Evolutionary conservation across 495 filamentous ascomycete genomes (phyloP), one percentile per base, ranked within the genome.

Genomic region (Annulohypoxylon stygium): DNA sequence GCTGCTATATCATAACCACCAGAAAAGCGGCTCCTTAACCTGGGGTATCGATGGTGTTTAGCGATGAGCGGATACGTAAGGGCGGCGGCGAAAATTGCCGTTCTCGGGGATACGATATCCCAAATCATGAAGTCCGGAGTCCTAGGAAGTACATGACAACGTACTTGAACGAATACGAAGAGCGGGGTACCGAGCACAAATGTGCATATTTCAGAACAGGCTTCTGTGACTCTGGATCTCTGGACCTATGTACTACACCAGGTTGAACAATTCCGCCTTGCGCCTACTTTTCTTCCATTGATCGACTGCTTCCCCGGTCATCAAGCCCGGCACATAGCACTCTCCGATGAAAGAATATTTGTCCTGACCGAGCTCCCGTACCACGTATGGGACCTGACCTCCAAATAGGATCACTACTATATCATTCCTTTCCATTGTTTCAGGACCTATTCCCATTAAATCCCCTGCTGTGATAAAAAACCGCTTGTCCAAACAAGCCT

Each of bases 151-250:
- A 16, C 12, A 48, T 36, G 26, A 53, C n/a, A 45, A 25, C 34
- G 23, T 48, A 25, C 70, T 55, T 64, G 60, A 65, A 70, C 72
- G 64, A 70, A 75, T 75, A 75, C 67, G 72, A 75, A 70, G 43
- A 64, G 63, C 60, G 62, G 57, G 58, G 59, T 39, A 34, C 30
- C 33, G 54, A 30, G 16, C 34, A 33, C 7, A 14, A 43, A 20
- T 39, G 45, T 60, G 12, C 45, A 23, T 16, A 48, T n/a, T 18
- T n/a, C 41, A 18, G 37, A 34, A 25, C 14, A 30, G 33, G 23
- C 30, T 6, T 30, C 30, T 30, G 30, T 0, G 30, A 30, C 30
- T 30, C 30, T 30, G 3, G 30, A 30, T 30, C 30, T 30, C 3
- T 30, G 30, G 30, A 30, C 30, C 30, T 30, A 30, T 6, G 30